phyloP scores from a whole-genome alignment of 345 rosid genomes.

The Salix caprea region DNA sequence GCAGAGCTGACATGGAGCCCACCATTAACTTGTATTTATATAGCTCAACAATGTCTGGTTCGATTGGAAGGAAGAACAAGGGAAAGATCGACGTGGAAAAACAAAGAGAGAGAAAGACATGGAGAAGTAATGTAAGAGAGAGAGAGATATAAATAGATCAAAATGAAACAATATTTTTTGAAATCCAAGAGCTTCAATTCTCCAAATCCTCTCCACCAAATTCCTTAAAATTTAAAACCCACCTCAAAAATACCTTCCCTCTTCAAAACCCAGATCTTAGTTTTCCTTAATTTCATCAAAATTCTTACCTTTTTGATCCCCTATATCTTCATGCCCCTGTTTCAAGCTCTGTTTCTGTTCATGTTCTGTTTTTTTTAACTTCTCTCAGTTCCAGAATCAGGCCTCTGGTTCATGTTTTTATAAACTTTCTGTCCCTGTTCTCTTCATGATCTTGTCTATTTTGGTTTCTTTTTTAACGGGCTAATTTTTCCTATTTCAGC shows the following conservation, averaged over 20 bases:
- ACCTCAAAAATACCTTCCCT: conserved; percentile 25
- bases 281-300: conserved; percentile 21
- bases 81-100: conserved; percentile 4
- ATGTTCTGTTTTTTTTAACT: background rate
- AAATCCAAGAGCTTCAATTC: conserved; percentile 25
- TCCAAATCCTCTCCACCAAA: conserved; percentile 24
- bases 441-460: background rate
- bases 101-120: background rate
- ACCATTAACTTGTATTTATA: conserved; percentile 12
- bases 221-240: conserved; percentile 31
- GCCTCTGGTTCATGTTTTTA: background rate
- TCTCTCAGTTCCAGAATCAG: background rate
- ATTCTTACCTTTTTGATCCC: background rate
- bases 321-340: conserved; percentile 8
- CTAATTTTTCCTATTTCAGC: background rate
- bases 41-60: conserved; percentile 22
- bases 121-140: conserved; percentile 5
- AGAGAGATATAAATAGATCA: background rate
- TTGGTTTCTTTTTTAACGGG: background rate
- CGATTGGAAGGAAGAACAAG: background rate
- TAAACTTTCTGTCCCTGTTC: background rate
- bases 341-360: background rate
- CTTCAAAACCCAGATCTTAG: conserved; percentile 43
- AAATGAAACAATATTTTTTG: conserved; percentile 15
- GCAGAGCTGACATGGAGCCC: conserved; percentile 19